A percentile compares a stretch with the other conserved stretches of the same genome.
Evolutionary conservation across 2,329 filamentous ascomycete species (phyloP).

Genomic region (Xylariaceae sp.): DNA sequence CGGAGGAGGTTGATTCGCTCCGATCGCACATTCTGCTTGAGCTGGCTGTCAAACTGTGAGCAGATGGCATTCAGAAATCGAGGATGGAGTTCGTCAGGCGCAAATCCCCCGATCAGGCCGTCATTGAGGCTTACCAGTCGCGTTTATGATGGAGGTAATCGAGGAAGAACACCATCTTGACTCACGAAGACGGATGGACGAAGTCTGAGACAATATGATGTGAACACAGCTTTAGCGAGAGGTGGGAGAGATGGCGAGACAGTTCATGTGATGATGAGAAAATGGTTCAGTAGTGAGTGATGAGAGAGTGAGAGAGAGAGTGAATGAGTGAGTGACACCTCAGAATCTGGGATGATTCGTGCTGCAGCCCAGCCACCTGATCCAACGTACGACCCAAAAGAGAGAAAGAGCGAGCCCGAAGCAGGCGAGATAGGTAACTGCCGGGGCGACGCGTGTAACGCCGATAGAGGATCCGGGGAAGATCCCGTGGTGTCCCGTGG

Average conservation of each 20-base stretch:
- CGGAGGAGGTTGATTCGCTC: conserved; percentile 63
- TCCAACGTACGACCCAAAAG: neutral
- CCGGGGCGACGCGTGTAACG: neutral
- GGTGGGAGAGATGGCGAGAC: neutral
- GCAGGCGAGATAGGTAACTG: neutral
- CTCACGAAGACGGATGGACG: neutral
- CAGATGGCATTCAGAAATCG: neutral
- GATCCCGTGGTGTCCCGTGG: neutral
- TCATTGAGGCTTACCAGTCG: conserved; percentile 55
- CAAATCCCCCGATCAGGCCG: neutral
- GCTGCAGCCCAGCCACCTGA: neutral
- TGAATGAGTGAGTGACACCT: neutral
- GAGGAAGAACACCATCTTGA: conserved; percentile 38
- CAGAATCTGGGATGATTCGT: neutral
- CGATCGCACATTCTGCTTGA: conserved; percentile 73
- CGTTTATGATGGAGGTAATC: conserved; percentile 65
- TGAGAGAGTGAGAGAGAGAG: neutral
- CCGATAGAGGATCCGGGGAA: neutral
- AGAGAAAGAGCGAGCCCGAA: neutral
- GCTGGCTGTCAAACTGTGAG: conserved; percentile 50
- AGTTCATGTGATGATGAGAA: neutral
- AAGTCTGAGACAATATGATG: neutral
- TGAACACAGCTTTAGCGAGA: neutral
- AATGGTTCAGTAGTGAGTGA: neutral
- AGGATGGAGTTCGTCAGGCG: neutral